Conservation (phyloP, 768 basidiomycete genomes). For the Boletus vinaceobasis region DNA sequence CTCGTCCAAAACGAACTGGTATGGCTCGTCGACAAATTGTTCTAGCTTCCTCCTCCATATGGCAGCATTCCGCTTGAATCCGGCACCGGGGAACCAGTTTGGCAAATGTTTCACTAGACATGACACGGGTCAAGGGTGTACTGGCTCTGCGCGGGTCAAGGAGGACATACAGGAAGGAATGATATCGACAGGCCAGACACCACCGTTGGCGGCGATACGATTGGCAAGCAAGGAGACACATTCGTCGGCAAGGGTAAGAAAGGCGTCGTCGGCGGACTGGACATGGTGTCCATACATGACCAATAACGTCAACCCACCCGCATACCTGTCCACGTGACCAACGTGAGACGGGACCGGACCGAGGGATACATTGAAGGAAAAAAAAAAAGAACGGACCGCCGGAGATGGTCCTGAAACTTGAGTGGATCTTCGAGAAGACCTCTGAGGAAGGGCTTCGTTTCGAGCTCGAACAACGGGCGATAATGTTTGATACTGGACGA, state of each 20-base stretch:
- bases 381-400: conserved; percentile 23
- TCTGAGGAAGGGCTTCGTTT: conserved; percentile 56
- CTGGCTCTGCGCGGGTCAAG: too few species aligned
- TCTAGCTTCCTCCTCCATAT: conserved; percentile 63
- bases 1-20: conserved; percentile 51
- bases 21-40: conserved; percentile 63
- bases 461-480: conserved; percentile 52
- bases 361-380: too few species aligned
- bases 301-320: conserved; percentile 51
- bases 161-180: conserved; percentile 33
- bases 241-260: conserved; percentile 41
- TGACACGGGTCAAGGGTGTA: neutral
- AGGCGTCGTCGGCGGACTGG: conserved; percentile 37
- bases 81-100: conserved; percentile 62
- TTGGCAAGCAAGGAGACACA: conserved; percentile 42
- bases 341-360: conserved; percentile 12
- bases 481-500: conserved; percentile 51
- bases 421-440: conserved; percentile 45
- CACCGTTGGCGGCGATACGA: conserved; percentile 40
- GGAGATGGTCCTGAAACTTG: conserved; percentile 34
- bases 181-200: conserved; percentile 42
- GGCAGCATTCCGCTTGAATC: conserved; percentile 59
- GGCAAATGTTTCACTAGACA: conserved; percentile 54
- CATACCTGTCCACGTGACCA: conserved; percentile 36
- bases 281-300: conserved; percentile 63